Evolutionary conservation across 768 basidiomycete species (phyloP).

Genomic region (Russula abietina): DNA sequence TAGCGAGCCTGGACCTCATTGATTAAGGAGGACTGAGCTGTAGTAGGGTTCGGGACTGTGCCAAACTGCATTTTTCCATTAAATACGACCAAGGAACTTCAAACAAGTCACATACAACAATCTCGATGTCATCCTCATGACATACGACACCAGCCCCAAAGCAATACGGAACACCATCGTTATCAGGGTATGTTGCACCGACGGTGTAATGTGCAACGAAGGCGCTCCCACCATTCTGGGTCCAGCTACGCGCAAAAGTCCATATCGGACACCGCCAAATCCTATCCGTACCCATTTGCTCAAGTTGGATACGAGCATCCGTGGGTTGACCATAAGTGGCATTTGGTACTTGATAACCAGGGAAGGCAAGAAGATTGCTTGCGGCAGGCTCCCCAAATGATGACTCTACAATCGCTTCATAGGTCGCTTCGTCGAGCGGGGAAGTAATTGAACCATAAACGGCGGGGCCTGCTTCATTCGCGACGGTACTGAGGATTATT

Average conservation of each 20-base stretch:
- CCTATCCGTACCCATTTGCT: slow-evolving; percentile 59
- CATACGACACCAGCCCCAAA: slow-evolving; percentile 53
- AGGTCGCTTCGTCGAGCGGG: slow-evolving; percentile 37
- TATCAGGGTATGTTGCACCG: slow-evolving; percentile 69
- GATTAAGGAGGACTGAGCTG: slow-evolving; percentile 52
- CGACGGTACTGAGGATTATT: slow-evolving; percentile 63
- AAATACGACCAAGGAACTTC: slow-evolving; percentile 31
- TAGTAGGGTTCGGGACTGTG: slow-evolving; percentile 48
- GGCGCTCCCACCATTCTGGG: slow-evolving; percentile 54
- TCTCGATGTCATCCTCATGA: slow-evolving; percentile 78
- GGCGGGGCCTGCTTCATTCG: slow-evolving; percentile 63
- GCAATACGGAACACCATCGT: slow-evolving; percentile 52
- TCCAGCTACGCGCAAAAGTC: slow-evolving; percentile 67
- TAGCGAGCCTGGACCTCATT: slow-evolving; percentile 67
- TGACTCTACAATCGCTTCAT: slow-evolving; percentile 35
- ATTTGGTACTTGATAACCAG: slow-evolving; percentile 41
- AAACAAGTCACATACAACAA: slow-evolving; percentile 47
- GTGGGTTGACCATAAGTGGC: slow-evolving; percentile 30
- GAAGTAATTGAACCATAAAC: slow-evolving; percentile 44
- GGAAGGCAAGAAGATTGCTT: slow-evolving; percentile 37
- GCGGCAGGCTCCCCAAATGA: slow-evolving; percentile 47
- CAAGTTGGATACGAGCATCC: slow-evolving; percentile 54
- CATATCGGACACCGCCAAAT: slow-evolving; percentile 65
- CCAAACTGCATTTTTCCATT: slow-evolving; percentile 36
- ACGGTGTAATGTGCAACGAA: slow-evolving; percentile 60